Evolutionary conservation across 208 protist species (phyloP).

Genomic region (Strigomonas oncopelti): DNA sequence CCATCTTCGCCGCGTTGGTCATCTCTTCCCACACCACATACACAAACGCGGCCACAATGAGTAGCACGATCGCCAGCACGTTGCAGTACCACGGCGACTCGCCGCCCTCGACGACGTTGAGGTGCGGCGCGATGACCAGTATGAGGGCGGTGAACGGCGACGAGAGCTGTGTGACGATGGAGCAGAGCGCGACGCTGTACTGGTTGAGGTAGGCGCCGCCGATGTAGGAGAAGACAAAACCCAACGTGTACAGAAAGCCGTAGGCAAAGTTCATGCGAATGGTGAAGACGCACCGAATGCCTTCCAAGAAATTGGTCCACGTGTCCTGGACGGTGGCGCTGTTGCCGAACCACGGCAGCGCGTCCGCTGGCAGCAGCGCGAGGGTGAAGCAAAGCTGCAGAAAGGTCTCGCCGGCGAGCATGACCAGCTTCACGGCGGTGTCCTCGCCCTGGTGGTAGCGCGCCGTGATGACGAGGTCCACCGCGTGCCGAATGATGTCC

Average conservation of each 20-base stretch:
- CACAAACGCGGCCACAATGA: conserved; percentile 50
- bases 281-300: conserved; percentile 57
- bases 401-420: conserved; percentile 62
- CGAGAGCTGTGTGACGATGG: conserved; percentile 75
- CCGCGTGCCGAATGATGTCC: conserved; percentile 4
- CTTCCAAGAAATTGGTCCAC: conserved; percentile 67
- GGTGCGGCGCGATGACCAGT: conserved; percentile 64
- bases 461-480: conserved; percentile 26
- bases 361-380: conserved; percentile 66
- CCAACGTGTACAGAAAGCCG: conserved; percentile 70
- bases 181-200: conserved; percentile 77
- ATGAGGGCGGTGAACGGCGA: conserved; percentile 71
- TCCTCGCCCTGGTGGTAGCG: conserved; percentile 64
- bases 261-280: conserved; percentile 59
- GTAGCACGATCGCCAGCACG: conserved; percentile 55
- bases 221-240: conserved; percentile 77
- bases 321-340: conserved; percentile 45
- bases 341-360: conserved; percentile 74
- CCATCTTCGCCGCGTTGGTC: conserved; percentile 68
- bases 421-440: conserved; percentile 78
- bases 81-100: conserved; percentile 71
- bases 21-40: conserved; percentile 79
- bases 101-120: conserved; percentile 60
- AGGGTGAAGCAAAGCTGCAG: conserved; percentile 64
- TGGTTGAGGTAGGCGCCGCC: conserved; percentile 83